Percentiles rank a stretch among this genome's conserved stretches.
Conservation (phyloP, 441 rosid genomes). For the Bocquillonia castaneifolia region DNA sequence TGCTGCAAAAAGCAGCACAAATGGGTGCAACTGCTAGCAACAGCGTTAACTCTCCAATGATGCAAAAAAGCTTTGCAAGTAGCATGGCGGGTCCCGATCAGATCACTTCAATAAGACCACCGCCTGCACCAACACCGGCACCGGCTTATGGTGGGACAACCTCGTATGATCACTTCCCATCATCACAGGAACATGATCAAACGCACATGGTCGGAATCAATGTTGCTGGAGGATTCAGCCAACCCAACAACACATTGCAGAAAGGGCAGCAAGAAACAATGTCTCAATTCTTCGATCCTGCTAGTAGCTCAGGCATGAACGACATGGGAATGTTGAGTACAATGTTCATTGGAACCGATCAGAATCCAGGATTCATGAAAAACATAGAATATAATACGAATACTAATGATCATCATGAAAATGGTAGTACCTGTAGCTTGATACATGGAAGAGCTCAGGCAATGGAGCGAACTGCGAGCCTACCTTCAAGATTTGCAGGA, state of each 20-base stretch:
- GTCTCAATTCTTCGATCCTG: conserved; percentile 32
- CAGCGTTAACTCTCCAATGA: conserved; percentile 57
- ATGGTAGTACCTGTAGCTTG: conserved; percentile 23
- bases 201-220: conserved; percentile 30
- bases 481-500: conserved; percentile 27
- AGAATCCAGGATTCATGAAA: conserved; percentile 30
- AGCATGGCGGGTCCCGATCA: conserved; percentile 44
- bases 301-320: conserved; percentile 26
- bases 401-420: conserved; percentile 6
- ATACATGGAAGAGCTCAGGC: conserved; percentile 27
- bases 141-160: conserved; percentile 24
- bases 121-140: conserved; percentile 22
- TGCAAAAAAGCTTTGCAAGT: conserved; percentile 53
- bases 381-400: conserved; percentile 25
- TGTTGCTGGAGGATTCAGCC: conserved; percentile 34
- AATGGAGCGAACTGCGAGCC: conserved; percentile 19
- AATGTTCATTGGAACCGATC: conserved; percentile 36
- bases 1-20: conserved; percentile 56
- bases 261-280: conserved; percentile 39
- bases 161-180: conserved; percentile 29
- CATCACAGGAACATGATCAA: conserved; percentile 28
- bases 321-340: conserved; percentile 45
- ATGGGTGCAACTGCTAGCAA: conserved; percentile 62
- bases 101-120: conserved; percentile 30
- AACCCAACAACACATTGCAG: conserved; percentile 15